These are phyloP conservation scores for Penicillium salamii DNA, from an alignment of 495 filamentous ascomycete species.

Conservation along the genomic window DNA sequence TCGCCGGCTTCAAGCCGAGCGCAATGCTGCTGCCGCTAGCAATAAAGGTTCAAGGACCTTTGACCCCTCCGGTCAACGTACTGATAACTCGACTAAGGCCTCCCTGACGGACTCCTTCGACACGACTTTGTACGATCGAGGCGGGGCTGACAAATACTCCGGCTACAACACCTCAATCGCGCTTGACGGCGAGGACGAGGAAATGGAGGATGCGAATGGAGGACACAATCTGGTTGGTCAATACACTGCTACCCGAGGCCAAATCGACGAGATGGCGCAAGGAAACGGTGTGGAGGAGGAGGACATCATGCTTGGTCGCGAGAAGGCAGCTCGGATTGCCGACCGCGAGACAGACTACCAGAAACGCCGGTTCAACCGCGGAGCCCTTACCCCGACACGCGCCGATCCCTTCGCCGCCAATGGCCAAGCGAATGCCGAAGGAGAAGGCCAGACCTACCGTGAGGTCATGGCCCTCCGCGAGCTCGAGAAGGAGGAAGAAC, in stretches of 20 bases:
- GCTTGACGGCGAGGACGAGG: slow-evolving; percentile 75
- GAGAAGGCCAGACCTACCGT: slow-evolving; percentile 76
- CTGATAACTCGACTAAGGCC: slow-evolving; percentile 88
- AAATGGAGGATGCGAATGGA: slow-evolving; percentile 73
- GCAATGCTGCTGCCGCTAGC: slow-evolving; percentile 76
- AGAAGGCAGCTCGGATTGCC: slow-evolving; percentile 84
- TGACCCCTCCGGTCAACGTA: slow-evolving; percentile 82
- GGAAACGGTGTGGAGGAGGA: slow-evolving; percentile 86
- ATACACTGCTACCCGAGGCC: slow-evolving; percentile 87
- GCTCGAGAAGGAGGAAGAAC: slow-evolving; percentile 90
- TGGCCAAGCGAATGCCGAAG: slow-evolving; percentile 61
- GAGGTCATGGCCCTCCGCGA: slow-evolving; percentile 91
- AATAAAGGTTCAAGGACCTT: slow-evolving; percentile 88
- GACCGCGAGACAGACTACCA: slow-evolving; percentile 97
- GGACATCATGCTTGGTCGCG: slow-evolving; percentile 81
- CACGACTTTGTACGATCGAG: slow-evolving; percentile 84
- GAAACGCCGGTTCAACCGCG: slow-evolving; percentile 86
- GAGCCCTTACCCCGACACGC: slow-evolving; percentile 75
- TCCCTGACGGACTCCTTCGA: slow-evolving; percentile 94
- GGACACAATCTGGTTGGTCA: slow-evolving; percentile 85
- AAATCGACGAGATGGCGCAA: slow-evolving; percentile 91
- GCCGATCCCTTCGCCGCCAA: slow-evolving; percentile 86
- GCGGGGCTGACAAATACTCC: slow-evolving; percentile 76
- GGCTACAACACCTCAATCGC: slow-evolving; percentile 91
- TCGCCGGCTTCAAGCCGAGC: slow-evolving; percentile 83